Conservation (phyloP, 768 basidiomycete genomes). For the Tylopilus rubrobrunneus region DNA sequence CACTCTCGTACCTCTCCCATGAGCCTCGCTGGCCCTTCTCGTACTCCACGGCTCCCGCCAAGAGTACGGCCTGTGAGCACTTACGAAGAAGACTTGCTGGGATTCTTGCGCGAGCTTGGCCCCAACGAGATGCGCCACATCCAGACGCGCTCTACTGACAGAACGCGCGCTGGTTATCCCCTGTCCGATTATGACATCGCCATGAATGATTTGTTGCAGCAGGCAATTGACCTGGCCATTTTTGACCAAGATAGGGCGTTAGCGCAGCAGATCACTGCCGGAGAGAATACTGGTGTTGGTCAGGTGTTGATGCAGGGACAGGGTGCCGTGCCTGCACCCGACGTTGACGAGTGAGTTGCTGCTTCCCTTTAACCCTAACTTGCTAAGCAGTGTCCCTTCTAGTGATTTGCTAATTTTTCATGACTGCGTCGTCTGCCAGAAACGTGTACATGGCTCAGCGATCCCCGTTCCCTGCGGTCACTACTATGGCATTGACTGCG, state of each 20-base stretch:
- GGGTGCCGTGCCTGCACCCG: too few relatives aligned
- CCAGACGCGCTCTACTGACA: neutral
- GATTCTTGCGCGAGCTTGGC: neutral
- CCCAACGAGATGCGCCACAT: neutral
- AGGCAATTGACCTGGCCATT: slow-evolving; percentile 15
- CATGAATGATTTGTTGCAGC: slow-evolving; percentile 21
- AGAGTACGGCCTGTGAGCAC: neutral
- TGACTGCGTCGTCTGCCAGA: too few relatives aligned
- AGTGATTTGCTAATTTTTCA: too few relatives aligned
- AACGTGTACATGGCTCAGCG: too few relatives aligned
- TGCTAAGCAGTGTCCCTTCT: neutral
- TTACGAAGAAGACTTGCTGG: neutral
- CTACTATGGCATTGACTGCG: neutral
- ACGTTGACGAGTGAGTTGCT: too few relatives aligned
- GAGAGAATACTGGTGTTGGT: neutral
- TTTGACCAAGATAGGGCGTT: slow-evolving; percentile 23
- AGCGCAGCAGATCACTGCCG: slow-evolving; percentile 16
- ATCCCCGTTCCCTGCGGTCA: neutral
- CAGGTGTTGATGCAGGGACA: neutral
- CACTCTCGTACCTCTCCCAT: slow-evolving; percentile 1
- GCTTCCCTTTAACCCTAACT: too few relatives aligned
- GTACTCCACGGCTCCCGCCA: too few relatives aligned
- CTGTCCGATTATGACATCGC: slow-evolving; percentile 25
- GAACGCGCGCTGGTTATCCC: neutral
- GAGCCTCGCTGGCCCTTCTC: neutral